Conservation (phyloP, 1,284 basidiomycete species). For the Apiotrichum mycotoxinovorans region DNA sequence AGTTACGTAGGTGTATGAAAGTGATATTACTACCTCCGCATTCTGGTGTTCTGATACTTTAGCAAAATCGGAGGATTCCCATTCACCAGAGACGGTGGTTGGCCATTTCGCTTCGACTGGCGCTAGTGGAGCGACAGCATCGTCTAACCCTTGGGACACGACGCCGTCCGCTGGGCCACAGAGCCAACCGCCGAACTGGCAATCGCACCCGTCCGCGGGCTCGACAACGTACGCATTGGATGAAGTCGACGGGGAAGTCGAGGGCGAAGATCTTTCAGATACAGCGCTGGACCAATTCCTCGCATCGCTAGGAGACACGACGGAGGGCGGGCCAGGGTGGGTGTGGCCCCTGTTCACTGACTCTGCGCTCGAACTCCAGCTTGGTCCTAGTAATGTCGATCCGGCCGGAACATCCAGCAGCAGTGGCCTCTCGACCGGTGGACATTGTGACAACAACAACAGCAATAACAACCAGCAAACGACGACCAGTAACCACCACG, state of each 20-base stretch:
- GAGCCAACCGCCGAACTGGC: neutral
- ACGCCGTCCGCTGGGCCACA: neutral
- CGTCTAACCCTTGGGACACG: constrained; percentile 13
- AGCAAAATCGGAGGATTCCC: constrained; percentile 8
- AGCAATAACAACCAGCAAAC: neutral
- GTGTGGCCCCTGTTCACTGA: constrained; percentile 18
- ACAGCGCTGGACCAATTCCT: constrained; percentile 19
- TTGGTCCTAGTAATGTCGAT: neutral
- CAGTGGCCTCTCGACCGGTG: neutral
- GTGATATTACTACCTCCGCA: neutral
- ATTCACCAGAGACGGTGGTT: constrained; percentile 4
- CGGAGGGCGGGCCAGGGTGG: constrained; percentile 15
- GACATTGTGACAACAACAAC: neutral
- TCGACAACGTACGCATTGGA: constrained; percentile 1
- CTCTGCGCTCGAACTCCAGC: constrained; percentile 18
- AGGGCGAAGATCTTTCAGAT: constrained; percentile 12
- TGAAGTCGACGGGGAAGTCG: constrained; percentile 4
- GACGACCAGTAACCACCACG: neutral
- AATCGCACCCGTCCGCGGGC: constrained; percentile 3
- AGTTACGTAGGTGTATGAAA: constrained; percentile 16
- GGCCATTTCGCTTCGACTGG: neutral
- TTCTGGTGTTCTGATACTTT: neutral
- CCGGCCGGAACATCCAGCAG: neutral
- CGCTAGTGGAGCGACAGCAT: neutral
- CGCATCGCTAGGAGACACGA: constrained; percentile 12